Conservation (phyloP, 352 stramenopile species). For the Bremia lactucae region DNA sequence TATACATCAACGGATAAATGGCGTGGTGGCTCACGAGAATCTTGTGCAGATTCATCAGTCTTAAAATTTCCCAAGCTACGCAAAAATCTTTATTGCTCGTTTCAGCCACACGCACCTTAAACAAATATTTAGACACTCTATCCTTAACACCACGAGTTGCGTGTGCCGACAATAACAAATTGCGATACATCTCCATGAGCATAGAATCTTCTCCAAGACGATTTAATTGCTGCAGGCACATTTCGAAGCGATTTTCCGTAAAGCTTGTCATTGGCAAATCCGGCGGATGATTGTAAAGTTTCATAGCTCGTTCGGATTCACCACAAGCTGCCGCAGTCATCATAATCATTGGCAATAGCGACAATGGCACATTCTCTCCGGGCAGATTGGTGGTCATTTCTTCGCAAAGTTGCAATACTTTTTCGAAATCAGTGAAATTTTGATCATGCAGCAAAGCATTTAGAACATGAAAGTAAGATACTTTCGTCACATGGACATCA, state of each 20-base stretch:
- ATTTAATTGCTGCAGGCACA: slow-evolving; percentile 51
- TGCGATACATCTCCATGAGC: slow-evolving; percentile 44
- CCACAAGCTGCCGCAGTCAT: slow-evolving; percentile 42
- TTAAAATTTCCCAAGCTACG: slow-evolving; percentile 32
- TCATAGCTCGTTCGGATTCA: slow-evolving; percentile 47
- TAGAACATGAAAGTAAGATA: slow-evolving; percentile 52
- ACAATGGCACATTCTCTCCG: slow-evolving; percentile 33
- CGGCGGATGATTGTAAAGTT: slow-evolving; percentile 36
- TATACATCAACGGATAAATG: slow-evolving; percentile 33
- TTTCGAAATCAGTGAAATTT: slow-evolving; percentile 32
- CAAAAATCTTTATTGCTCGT: slow-evolving; percentile 26
- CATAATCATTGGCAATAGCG: slow-evolving; percentile 45
- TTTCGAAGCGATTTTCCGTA: slow-evolving; percentile 57
- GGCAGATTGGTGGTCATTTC: slow-evolving; percentile 32
- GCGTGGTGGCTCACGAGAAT: slow-evolving; percentile 39
- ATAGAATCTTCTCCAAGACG: slow-evolving; percentile 29
- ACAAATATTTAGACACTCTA: slow-evolving; percentile 49
- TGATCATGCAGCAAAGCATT: slow-evolving; percentile 47
- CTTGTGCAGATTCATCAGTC: slow-evolving; percentile 47
- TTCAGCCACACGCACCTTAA: slow-evolving; percentile 35
- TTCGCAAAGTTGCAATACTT: slow-evolving; percentile 40
- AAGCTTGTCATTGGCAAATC: slow-evolving; percentile 30
- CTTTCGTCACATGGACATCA: slow-evolving; percentile 29
- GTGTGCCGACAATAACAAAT: slow-evolving; percentile 29
- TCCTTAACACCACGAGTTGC: slow-evolving; percentile 36